phyloP scores from a whole-genome alignment of 1,284 basidiomycete species.

The Leucoagaricus sp. region DNA sequence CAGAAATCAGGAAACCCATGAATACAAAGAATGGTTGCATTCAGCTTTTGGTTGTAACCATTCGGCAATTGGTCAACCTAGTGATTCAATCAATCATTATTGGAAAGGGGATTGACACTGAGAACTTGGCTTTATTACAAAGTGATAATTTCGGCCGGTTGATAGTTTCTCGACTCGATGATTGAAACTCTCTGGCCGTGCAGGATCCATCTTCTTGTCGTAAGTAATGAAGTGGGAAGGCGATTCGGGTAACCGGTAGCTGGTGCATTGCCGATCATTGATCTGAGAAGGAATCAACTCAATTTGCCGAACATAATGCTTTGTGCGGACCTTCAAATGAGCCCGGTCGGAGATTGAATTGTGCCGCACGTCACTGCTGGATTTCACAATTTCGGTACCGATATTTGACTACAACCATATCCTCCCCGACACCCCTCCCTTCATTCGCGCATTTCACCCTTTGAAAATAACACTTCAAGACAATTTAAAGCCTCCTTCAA shows the following conservation, averaged over 20 bases:
- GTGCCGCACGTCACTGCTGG: conserved; percentile 20
- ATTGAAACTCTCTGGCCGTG: conserved; percentile 50
- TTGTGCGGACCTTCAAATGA: conserved; percentile 23
- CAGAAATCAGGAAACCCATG: conserved; percentile 77
- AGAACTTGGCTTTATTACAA: conserved; percentile 31
- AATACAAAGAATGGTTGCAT: conserved; percentile 60
- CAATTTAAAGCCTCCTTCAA: conserved; percentile 5
- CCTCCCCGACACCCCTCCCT: conserved; percentile 21
- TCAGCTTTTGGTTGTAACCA: conserved; percentile 38
- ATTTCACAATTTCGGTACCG: conserved; percentile 33
- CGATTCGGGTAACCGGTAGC: conserved; percentile 19
- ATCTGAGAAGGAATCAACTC: not conserved
- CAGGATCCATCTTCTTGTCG: conserved; percentile 45
- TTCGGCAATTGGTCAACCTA: conserved; percentile 59
- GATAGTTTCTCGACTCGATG: conserved; percentile 50
- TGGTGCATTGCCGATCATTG: conserved; percentile 1
- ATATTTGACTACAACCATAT: conserved; percentile 30
- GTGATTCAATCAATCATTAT: too few species aligned
- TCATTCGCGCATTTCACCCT: conserved; percentile 5
- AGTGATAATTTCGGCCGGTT: conserved; percentile 65
- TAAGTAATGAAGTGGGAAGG: conserved; percentile 9
- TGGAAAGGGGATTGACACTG: too few species aligned
- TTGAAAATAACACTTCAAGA: not conserved
- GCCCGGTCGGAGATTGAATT: conserved; percentile 27
- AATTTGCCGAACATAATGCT: not conserved